Base-by-base conservation (phyloP, 2,329 filamentous ascomycete genomes). In the Fusarium acutatum region DNA sequence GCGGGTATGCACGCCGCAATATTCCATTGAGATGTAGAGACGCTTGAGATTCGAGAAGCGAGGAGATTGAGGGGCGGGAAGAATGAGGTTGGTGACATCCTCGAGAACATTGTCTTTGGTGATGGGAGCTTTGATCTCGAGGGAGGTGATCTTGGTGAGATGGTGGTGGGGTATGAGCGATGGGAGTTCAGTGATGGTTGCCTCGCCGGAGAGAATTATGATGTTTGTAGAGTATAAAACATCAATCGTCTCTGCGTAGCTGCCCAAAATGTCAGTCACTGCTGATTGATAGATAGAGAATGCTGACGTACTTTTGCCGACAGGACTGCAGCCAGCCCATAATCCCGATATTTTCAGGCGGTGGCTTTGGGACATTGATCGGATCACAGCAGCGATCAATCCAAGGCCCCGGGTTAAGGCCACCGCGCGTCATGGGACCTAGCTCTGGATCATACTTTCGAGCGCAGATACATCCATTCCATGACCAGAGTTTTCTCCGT, bases 211-310 rank as follows among this genome's bases (percentile, higher is more conserved):
- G 12, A 72, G 5, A 9, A 43, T 17, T 7, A 70, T 35, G 11
- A 49, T 63, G 12, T 67, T 72, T 12, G 47, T 60, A 1, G 32
- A 37, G 22, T 72, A 67, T 1, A 70, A 7, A 7, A 67, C 5
- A 22, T 67, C 62, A 5, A 70, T 57, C 0, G 66, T 17, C 43
- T 72, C 69, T 6, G 59, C 46, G 26, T 70, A 70, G n/a, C 67
- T 72, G 1, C 2, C 2, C 9, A 2, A 6, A 22, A 34, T 12
- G 14, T 68, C 3, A 60, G 4, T 28, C 3, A 4, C 12, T 5
- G 30, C 20, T 7, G 2, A 52, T n/a, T 6, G 5, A 2, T 18
- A 6, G 4, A 14, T 5, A 12, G 3, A 15, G 12, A 43, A 9
- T 13, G 12, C 7, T 13, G 9, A 28, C 40, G 44, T 35, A 53